These are phyloP conservation scores for Haberlea rhodopensis DNA, from an alignment of 257 asterid species.

Conservation along the genomic window DNA sequence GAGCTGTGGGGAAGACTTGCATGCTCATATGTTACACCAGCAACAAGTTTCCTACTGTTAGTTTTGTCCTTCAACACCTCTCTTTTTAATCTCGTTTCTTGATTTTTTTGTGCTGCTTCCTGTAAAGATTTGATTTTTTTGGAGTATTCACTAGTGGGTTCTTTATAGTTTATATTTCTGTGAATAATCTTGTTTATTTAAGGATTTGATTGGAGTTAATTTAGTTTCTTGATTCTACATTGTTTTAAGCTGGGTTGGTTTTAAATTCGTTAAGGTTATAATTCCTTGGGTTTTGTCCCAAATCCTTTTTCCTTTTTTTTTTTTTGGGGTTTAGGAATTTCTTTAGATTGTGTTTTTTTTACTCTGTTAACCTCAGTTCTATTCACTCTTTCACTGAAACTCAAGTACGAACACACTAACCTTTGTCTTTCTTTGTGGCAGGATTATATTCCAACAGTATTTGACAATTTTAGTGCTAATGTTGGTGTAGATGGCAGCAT, in stretches of 20 bases:
- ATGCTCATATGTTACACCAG: no score
- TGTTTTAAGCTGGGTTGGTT: conserved; percentile 1
- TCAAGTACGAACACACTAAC: no score
- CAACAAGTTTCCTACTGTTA: no score
- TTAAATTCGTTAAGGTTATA: not conserved
- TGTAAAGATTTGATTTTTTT: conserved; percentile 7
- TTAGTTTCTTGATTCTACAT: not conserved
- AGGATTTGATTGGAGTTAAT: no score
- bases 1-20: no score
- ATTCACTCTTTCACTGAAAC: no score
- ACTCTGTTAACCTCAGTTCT: no score
- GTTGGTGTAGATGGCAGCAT: conserved; percentile 89
- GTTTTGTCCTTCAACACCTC: conserved; percentile 36
- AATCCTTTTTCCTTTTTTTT: not conserved
- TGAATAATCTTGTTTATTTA: no score
- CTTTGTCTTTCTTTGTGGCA: no score
- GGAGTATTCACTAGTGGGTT: not conserved
- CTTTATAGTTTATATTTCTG: conserved; percentile 1
- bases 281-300: not conserved
- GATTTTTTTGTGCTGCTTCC: no score
- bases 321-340: not conserved
- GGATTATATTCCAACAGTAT: no score
- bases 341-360: not conserved
- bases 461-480: conserved; percentile 88
- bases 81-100: no score